phyloP scores from a whole-genome alignment of 2,329 filamentous ascomycete genomes.

The Colletotrichum higginsianum region DNA sequence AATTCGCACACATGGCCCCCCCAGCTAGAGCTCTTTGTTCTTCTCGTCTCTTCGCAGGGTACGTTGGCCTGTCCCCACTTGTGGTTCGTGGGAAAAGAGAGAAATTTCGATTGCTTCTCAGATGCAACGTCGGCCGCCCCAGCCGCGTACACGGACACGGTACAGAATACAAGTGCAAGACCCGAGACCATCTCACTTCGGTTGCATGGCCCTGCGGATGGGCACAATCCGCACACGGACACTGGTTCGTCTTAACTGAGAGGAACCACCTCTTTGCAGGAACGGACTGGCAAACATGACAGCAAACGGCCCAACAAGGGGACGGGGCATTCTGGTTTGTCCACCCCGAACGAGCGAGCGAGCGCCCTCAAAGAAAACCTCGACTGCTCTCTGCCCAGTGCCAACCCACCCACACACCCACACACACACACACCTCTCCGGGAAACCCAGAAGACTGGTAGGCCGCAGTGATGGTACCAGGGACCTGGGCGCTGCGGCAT shows the following conservation, averaged over 20 bases:
- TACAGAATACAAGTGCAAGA: too few relatives aligned
- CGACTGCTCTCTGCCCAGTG: background rate
- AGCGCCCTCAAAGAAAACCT: background rate
- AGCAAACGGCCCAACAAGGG: conserved; percentile 7
- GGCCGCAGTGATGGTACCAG: conserved; percentile 20
- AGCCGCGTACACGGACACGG: background rate
- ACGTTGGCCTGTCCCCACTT: background rate
- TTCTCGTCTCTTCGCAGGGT: background rate
- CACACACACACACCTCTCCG: background rate
- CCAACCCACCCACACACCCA: too few relatives aligned
- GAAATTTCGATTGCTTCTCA: conserved; percentile 22
- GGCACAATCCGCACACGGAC: conserved; percentile 7
- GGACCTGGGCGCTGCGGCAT: conserved; percentile 35
- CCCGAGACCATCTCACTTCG: conserved; percentile 9
- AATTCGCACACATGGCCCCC: background rate
- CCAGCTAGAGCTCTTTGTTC: background rate
- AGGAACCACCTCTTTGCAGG: too few relatives aligned
- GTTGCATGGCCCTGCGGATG: conserved; percentile 16
- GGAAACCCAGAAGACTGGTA: background rate
- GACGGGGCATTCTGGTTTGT: background rate
- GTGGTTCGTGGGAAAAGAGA: conserved; percentile 20
- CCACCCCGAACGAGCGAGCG: background rate
- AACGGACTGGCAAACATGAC: conserved; percentile 12
- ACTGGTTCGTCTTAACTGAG: background rate
- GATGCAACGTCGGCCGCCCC: conserved; percentile 29